A percentile compares a stretch with the other conserved stretches of the same genome.
Evolutionary conservation across 305 asterid genomes (phyloP).

Genomic region (Plantago coronopus): DNA sequence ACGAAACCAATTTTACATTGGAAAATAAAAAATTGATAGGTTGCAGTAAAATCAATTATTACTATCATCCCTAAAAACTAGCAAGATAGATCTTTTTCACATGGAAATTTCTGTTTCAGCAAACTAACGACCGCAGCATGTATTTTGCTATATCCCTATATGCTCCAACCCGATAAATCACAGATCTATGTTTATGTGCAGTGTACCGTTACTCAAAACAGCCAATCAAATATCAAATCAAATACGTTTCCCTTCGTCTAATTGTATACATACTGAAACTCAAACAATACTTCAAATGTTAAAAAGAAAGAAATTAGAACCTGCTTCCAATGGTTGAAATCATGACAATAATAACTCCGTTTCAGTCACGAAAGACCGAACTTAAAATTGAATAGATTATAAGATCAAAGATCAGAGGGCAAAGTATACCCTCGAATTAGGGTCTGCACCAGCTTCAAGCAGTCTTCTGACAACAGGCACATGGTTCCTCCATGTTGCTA

Average conservation of each 20-base stretch:
- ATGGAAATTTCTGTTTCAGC: conserved; percentile 3
- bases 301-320: conserved; percentile 15
- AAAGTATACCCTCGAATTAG: conserved; percentile 86
- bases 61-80: conserved; percentile 22
- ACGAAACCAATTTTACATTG: conserved; percentile 15
- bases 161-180: conserved; percentile 16
- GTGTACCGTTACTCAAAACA: conserved; percentile 14
- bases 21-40: conserved; percentile 14
- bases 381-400: conserved; percentile 26
- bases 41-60: conserved; percentile 18
- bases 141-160: conserved; percentile 3
- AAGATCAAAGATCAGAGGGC: conserved; percentile 30
- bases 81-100: conserved; percentile 19
- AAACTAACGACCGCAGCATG: neutral
- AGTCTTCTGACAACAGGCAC: conserved; percentile 77
- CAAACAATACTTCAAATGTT: conserved; percentile 18
- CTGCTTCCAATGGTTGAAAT: conserved; percentile 25
- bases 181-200: conserved; percentile 4
- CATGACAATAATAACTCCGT: conserved; percentile 30
- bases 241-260: conserved; percentile 16
- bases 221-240: neutral
- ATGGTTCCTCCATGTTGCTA: conserved; percentile 96
- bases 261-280: conserved; percentile 3
- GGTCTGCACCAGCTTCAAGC: conserved; percentile 98
- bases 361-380: conserved; percentile 15